A percentile compares a stretch with the other conserved stretches of the same genome.
Conservation (phyloP, 495 filamentous ascomycete species). For the Lophiotrema nucula region DNA sequence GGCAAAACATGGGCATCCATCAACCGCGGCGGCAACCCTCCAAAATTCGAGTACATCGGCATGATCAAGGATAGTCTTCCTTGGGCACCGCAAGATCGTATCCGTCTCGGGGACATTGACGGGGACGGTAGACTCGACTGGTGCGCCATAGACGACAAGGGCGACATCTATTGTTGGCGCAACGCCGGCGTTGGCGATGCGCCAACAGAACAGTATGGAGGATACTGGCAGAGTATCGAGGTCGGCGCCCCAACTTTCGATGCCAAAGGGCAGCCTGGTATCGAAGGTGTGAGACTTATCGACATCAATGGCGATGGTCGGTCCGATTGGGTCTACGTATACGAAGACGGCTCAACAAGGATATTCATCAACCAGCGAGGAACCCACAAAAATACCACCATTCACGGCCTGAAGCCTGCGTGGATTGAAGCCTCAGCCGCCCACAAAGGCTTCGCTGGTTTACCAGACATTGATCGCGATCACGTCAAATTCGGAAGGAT, state of each 20-base stretch:
- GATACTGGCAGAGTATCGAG: constrained; percentile 37
- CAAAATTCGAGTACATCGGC: not conserved
- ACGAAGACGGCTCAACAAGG: constrained; percentile 26
- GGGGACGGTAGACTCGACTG: not conserved
- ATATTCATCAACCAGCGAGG: constrained; percentile 38
- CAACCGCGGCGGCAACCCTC: not conserved
- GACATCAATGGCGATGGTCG: constrained; percentile 42
- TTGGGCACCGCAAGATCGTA: not conserved
- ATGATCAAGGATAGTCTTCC: not conserved
- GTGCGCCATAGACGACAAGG: not conserved
- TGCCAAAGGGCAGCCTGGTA: constrained; percentile 34
- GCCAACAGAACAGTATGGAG: no score
- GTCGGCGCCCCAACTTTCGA: constrained; percentile 2
- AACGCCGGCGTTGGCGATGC: no score
- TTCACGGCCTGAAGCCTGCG: not conserved
- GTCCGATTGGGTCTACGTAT: constrained; percentile 39
- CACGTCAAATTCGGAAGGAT: constrained; percentile 3
- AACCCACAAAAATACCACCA: constrained; percentile 8
- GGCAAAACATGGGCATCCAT: not conserved
- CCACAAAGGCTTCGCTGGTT: not conserved
- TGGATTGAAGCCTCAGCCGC: not conserved
- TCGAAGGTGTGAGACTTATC: constrained; percentile 30
- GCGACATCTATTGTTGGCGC: not conserved
- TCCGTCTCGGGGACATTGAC: not conserved
- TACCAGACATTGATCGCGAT: not conserved